Evolutionary conservation across 2,329 filamentous ascomycete species (phyloP).

Genomic region (Aspergillus carbonarius): DNA sequence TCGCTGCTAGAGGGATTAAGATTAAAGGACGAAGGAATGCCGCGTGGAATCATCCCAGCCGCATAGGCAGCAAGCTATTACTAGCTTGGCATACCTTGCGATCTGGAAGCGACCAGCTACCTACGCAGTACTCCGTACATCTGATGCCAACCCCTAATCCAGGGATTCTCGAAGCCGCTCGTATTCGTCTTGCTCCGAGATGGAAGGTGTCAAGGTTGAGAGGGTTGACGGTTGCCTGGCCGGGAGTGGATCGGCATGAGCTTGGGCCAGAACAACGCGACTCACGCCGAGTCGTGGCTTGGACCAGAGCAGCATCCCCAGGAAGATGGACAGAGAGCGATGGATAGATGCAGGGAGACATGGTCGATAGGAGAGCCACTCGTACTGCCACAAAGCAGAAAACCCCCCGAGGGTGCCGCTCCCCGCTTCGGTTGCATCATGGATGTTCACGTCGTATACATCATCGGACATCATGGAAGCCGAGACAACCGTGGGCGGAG

Average conservation of each 20-base stretch:
- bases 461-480: constrained; percentile 3
- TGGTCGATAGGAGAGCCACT: background rate
- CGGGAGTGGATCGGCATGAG: constrained; percentile 10
- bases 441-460: background rate
- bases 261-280: constrained; percentile 12
- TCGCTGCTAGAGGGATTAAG: background rate
- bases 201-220: too few species aligned
- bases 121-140: too few species aligned
- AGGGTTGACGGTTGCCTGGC: constrained; percentile 10
- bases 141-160: background rate
- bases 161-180: background rate
- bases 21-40: constrained; percentile 7
- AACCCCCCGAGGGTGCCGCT: background rate
- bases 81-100: background rate
- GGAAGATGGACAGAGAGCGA: too few species aligned
- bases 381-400: background rate
- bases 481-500: background rate
- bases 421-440: constrained; percentile 4
- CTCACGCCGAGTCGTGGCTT: constrained; percentile 3
- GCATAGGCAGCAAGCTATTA: background rate
- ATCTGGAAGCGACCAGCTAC: too few species aligned
- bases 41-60: background rate
- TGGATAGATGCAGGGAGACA: too few species aligned
- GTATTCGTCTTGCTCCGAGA: background rate
- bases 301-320: background rate